Conservation (phyloP, 2,329 filamentous ascomycete genomes). For the Cladosporium sp. region DNA sequence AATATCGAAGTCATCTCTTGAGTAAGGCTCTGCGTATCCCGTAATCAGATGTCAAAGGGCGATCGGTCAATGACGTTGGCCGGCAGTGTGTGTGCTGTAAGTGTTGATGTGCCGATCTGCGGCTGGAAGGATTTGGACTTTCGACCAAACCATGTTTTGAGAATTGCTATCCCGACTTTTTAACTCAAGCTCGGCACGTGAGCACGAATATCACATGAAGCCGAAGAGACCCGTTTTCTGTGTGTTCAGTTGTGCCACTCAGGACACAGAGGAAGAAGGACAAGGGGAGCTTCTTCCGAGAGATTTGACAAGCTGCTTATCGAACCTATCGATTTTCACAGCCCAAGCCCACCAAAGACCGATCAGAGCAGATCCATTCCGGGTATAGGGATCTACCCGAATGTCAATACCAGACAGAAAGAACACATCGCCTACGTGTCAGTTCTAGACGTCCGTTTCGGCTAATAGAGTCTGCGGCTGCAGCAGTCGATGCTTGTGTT, state of each 20-base stretch:
- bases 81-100: not conserved
- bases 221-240: not conserved
- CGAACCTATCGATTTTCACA: not conserved
- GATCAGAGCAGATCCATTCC: not conserved
- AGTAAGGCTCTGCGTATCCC: not conserved
- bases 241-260: not conserved
- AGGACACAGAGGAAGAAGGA: not conserved
- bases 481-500: not conserved
- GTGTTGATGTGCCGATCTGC: not conserved
- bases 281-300: not conserved
- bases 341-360: not conserved
- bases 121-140: constrained; percentile 9
- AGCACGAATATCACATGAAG: constrained; percentile 7
- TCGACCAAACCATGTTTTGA: not conserved
- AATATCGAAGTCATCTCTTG: not conserved
- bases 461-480: not conserved
- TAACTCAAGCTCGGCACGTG: constrained; percentile 3
- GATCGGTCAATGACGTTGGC: not conserved
- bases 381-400: not conserved
- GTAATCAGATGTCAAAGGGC: not conserved
- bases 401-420: not conserved
- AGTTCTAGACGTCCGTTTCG: constrained; percentile 2
- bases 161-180: not conserved
- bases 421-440: not conserved
- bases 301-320: not conserved